Conservation (phyloP, 305 asterid species). For the Fraxinus nigra region DNA sequence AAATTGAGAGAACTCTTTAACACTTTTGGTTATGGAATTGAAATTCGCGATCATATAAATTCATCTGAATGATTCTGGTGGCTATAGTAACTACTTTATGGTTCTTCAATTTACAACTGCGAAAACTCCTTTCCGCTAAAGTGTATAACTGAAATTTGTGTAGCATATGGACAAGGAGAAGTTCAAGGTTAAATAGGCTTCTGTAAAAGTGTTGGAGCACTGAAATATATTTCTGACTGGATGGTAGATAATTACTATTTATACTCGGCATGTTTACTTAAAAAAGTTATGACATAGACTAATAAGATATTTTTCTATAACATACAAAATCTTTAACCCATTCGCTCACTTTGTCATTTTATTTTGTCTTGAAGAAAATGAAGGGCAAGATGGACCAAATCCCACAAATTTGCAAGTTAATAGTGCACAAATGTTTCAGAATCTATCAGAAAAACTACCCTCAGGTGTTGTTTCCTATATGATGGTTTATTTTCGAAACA, state of each 20-base stretch:
- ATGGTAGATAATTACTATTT: neutral
- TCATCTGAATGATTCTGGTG: neutral
- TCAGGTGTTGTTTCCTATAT: slow-evolving; percentile 29
- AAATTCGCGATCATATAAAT: neutral
- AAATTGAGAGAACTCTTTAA: neutral
- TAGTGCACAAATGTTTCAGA: slow-evolving; percentile 21
- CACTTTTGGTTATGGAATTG: neutral
- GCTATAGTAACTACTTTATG: neutral
- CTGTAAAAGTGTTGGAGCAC: neutral
- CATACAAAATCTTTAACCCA: neutral
- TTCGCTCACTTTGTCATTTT: neutral
- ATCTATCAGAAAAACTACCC: slow-evolving; percentile 29
- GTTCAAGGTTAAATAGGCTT: neutral
- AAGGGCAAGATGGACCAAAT: slow-evolving; percentile 18
- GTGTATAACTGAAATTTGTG: neutral
- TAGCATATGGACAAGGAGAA: neutral
- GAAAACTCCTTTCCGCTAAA: neutral
- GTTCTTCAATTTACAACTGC: neutral
- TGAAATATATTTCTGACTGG: neutral
- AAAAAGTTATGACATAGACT: neutral
- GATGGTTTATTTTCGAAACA: neutral
- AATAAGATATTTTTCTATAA: neutral
- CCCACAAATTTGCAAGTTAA: slow-evolving; percentile 11
- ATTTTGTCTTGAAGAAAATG: slow-evolving; percentile 21
- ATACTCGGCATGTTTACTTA: neutral